These are phyloP conservation scores for Coffea canephora DNA, from an alignment of 257 asterid genomes.

Conservation along the genomic window DNA sequence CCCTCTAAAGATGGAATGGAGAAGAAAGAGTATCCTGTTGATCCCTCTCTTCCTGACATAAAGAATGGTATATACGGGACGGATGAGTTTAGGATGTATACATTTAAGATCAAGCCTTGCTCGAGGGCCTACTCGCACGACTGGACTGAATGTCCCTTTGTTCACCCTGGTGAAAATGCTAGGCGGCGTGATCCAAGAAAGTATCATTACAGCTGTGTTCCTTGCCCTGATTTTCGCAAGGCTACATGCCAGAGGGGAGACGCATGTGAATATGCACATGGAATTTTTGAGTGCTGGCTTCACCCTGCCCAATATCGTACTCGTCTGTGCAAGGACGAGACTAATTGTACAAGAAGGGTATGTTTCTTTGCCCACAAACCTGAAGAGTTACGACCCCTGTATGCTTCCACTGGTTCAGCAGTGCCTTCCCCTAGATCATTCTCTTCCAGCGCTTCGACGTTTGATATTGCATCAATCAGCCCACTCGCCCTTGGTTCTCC, in stretches of 20 bases:
- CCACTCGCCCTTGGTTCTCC: conserved; percentile 31
- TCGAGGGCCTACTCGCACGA: conserved; percentile 46
- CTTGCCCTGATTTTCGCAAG: conserved; percentile 43
- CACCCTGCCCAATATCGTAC: conserved; percentile 51
- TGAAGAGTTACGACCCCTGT: conserved; percentile 43
- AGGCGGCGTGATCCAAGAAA: conserved; percentile 49
- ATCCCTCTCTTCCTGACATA: conserved; percentile 48
- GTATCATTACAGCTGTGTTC: conserved; percentile 43
- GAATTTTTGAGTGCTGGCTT: conserved; percentile 49
- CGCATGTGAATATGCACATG: conserved; percentile 46
- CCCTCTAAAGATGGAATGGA: conserved; percentile 22
- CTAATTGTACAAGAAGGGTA: conserved; percentile 33
- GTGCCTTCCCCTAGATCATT: conserved; percentile 42
- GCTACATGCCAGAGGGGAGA: conserved; percentile 40
- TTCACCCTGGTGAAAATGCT: conserved; percentile 47
- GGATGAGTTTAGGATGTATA: conserved; percentile 46
- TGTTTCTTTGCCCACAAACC: conserved; percentile 44
- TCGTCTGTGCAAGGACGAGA: conserved; percentile 45
- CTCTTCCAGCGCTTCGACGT: conserved; percentile 15
- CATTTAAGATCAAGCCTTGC: conserved; percentile 44
- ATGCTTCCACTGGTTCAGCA: conserved; percentile 44
- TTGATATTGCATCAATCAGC: conserved; percentile 28
- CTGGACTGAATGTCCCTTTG: conserved; percentile 50
- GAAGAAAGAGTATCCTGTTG: conserved; percentile 45
- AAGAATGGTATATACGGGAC: conserved; percentile 40